Conservation (phyloP, 2,329 filamentous ascomycete species). For the Pseudopithomyces maydicus region DNA sequence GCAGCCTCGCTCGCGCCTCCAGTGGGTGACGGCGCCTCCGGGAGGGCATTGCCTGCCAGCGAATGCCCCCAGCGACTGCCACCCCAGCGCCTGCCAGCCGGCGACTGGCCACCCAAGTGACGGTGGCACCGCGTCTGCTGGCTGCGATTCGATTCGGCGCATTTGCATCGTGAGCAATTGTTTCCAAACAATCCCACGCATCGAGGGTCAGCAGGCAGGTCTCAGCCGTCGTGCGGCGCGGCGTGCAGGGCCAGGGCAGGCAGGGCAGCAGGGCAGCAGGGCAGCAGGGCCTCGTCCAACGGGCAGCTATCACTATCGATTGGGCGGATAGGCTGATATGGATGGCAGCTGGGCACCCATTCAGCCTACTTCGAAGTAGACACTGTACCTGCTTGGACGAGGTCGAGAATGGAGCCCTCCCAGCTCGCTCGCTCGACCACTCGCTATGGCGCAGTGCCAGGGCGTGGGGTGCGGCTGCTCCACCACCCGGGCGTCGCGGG, state of each 20-base stretch:
- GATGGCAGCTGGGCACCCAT: too few relatives aligned
- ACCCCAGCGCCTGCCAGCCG: slow-evolving; percentile 8
- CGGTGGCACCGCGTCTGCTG: slow-evolving; percentile 34
- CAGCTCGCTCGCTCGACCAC: not conserved
- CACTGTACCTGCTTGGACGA: too few relatives aligned
- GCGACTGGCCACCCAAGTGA: slow-evolving; percentile 19
- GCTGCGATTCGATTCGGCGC: slow-evolving; percentile 24
- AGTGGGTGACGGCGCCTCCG: slow-evolving; percentile 29
- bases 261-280: too few relatives aligned
- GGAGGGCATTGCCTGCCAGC: not conserved
- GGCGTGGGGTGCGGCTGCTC: not conserved
- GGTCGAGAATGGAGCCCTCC: not conserved
- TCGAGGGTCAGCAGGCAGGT: slow-evolving; percentile 16
- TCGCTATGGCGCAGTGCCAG: too few relatives aligned
- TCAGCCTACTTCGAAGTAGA: too few relatives aligned
- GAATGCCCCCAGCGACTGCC: not conserved
- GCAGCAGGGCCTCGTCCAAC: slow-evolving; percentile 30
- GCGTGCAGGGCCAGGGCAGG: slow-evolving; percentile 31
- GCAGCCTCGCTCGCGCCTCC: too few relatives aligned
- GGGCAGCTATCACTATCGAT: slow-evolving; percentile 47
- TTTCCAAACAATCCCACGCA: slow-evolving; percentile 41
- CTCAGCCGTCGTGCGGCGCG: slow-evolving; percentile 22
- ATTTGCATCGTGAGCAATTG: slow-evolving; percentile 28
- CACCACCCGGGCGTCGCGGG: slow-evolving; percentile 12
- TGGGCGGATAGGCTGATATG: slow-evolving; percentile 43